Base-by-base conservation (phyloP, 1,139 yeast species). In the Protomyces inouyei region DNA sequence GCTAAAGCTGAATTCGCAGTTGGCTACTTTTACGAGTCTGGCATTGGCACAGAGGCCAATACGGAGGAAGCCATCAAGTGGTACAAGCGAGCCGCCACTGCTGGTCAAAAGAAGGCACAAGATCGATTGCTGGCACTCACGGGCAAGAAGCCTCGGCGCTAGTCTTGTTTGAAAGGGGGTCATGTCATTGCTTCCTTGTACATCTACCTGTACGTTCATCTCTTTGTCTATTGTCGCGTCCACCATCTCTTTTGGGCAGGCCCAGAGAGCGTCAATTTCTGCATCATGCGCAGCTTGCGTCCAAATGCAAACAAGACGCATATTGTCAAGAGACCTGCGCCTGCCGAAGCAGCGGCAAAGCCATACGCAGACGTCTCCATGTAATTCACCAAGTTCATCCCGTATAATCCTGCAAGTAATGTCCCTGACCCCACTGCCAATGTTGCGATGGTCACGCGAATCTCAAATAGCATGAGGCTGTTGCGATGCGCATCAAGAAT, bases 401-500 rank as follows among this genome's bases (percentile, higher is more conserved):
- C 98, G 73, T 90, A 93, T 66, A 93, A 79, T 0, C 97, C 97
- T 1, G 92, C 83, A 18, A 87, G 74, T 52, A 86, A 76, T 14
- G 87, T 86, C 1, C 96, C 96, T 14, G 91, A 87, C 0, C 96
- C 85, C 69, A 86, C 81, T 0, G 96, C 96, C 53, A 93, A 76
- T 0, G 98, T 88, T 67, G 90, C 90, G 45, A 93, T 87, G 0
- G 97, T 85, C 51, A 92, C 84, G 38, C 66, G 53, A 25, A 66
- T 16, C 70, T 93, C 97, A 71, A 88, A 84, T 65, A 93, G 79
- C 97, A 93, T 92, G 67, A 93, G 80, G 5, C 96, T 86, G 75
- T 95, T 95, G 76, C 99, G 85, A 73, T 92, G 93, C 0, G 98
- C 91, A 75, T 95, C 99, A 64, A 95, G 77, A 66, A 95, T 90